A percentile compares a stretch with the other conserved stretches of the same genome.
These are phyloP conservation scores for Leptographium radiaticola DNA, from an alignment of 2,329 filamentous ascomycete genomes.

Conservation along the genomic window DNA sequence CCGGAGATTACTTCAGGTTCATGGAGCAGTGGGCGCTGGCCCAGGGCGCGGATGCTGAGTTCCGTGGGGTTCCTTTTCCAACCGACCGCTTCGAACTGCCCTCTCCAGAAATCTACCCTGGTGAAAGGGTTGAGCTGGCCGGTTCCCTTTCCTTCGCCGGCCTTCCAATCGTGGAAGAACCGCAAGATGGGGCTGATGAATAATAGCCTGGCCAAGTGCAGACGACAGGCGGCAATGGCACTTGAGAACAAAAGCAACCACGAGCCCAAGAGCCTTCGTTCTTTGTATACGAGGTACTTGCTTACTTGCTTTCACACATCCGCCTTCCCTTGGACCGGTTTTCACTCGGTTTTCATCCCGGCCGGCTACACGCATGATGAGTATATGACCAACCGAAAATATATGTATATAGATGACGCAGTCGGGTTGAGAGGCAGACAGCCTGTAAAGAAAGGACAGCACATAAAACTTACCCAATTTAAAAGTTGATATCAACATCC, in stretches of 20 bases:
- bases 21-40: conserved; percentile 32
- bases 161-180: conserved; percentile 20
- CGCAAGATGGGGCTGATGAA: conserved; percentile 9
- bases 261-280: too few species aligned
- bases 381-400: background rate
- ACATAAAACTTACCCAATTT: background rate
- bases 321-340: background rate
- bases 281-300: too few species aligned
- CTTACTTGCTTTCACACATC: too few species aligned
- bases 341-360: background rate
- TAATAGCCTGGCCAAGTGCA: background rate
- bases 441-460: background rate
- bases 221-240: background rate
- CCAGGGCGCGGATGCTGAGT: conserved; percentile 32
- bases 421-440: background rate
- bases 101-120: conserved; percentile 29
- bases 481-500: too few species aligned
- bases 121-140: conserved; percentile 12
- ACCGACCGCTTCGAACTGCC: conserved; percentile 32
- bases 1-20: conserved; percentile 31
- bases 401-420: background rate
- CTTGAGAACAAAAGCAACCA: too few species aligned
- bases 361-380: background rate
- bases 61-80: conserved; percentile 31
- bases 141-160: conserved; percentile 7